A percentile compares a stretch with the other conserved stretches of the same genome.
Conservation (phyloP, 192 early-diverging fungal genomes). For the Allomyces arbusculus region DNA sequence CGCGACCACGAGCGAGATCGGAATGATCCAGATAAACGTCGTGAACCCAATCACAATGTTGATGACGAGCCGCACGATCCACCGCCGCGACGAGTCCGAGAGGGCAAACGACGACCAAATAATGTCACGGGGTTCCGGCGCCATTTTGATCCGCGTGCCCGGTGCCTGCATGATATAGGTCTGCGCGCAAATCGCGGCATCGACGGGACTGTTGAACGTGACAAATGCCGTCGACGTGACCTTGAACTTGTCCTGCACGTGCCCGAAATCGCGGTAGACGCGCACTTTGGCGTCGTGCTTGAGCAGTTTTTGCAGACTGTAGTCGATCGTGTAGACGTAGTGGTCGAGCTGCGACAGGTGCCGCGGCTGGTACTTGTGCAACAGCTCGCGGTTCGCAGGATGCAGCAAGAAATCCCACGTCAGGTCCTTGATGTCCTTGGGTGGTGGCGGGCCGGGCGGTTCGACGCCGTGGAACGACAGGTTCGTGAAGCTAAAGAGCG, state of each 20-base stretch:
- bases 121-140: slow-evolving; percentile 42
- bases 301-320: slow-evolving; percentile 18
- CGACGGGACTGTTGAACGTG: slow-evolving; percentile 30
- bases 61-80: not conserved
- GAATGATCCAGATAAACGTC: slow-evolving; percentile 45
- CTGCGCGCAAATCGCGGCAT: slow-evolving; percentile 34
- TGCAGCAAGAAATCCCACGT: not conserved
- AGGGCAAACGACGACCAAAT: slow-evolving; percentile 30
- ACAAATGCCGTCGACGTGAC: slow-evolving; percentile 35
- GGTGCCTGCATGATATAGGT: slow-evolving; percentile 25
- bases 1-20: slow-evolving; percentile 31
- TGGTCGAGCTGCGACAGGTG: slow-evolving; percentile 7
- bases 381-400: not conserved
- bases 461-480: too few species aligned
- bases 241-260: slow-evolving; percentile 16
- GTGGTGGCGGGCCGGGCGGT: too few species aligned
- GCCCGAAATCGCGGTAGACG: slow-evolving; percentile 14
- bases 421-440: not conserved
- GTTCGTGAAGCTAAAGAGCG: too few species aligned
- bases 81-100: slow-evolving; percentile 4
- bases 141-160: slow-evolving; percentile 23
- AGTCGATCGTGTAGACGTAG: slow-evolving; percentile 13
- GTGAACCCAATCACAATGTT: slow-evolving; percentile 4
- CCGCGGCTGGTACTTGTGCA: slow-evolving; percentile 17
- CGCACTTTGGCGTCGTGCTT: slow-evolving; percentile 16